Conservation (phyloP, 208 protist genomes). For the Trypanosomatidae sp. region DNA sequence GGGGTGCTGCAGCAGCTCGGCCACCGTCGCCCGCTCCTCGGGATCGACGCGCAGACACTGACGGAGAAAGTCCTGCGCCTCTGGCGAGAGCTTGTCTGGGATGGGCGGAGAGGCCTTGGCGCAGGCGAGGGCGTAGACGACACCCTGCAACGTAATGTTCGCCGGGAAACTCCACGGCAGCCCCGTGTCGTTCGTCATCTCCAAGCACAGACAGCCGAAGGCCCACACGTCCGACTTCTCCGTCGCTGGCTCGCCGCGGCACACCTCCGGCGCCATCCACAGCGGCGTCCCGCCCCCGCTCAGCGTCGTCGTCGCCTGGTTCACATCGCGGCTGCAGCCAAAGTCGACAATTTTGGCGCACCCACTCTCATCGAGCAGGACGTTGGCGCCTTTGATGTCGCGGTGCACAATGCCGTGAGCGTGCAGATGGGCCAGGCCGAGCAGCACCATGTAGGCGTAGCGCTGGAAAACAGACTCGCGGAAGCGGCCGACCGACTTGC, state of each 20-base stretch:
- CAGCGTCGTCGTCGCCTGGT: slow-evolving; percentile 40
- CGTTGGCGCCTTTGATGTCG: slow-evolving; percentile 92
- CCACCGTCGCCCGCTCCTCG: slow-evolving; percentile 50
- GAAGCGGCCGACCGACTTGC: slow-evolving; percentile 57
- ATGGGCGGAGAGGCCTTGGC: slow-evolving; percentile 61
- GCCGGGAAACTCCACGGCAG: too few relatives aligned
- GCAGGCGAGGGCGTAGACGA: slow-evolving; percentile 65
- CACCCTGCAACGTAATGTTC: too few relatives aligned
- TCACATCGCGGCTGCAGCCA: slow-evolving; percentile 85
- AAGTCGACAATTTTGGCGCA: slow-evolving; percentile 94
- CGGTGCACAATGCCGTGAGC: slow-evolving; percentile 80
- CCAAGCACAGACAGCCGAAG: slow-evolving; percentile 79
- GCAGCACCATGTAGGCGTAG: slow-evolving; percentile 74
- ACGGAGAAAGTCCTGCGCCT: slow-evolving; percentile 69
- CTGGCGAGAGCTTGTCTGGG: slow-evolving; percentile 45
- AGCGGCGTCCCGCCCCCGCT: slow-evolving; percentile 62
- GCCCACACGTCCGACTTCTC: slow-evolving; percentile 83
- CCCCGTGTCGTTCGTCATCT: slow-evolving; percentile 77
- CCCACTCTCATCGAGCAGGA: slow-evolving; percentile 84
- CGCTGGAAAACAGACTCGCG: slow-evolving; percentile 69
- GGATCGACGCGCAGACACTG: slow-evolving; percentile 64
- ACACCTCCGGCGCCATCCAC: slow-evolving; percentile 90
- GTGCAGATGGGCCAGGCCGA: slow-evolving; percentile 77
- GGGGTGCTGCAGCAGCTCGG: slow-evolving; percentile 69
- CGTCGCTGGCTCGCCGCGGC: slow-evolving; percentile 57